phyloP scores from a whole-genome alignment of 169 alveolate genomes.

The Cystoisospora suis region DNA sequence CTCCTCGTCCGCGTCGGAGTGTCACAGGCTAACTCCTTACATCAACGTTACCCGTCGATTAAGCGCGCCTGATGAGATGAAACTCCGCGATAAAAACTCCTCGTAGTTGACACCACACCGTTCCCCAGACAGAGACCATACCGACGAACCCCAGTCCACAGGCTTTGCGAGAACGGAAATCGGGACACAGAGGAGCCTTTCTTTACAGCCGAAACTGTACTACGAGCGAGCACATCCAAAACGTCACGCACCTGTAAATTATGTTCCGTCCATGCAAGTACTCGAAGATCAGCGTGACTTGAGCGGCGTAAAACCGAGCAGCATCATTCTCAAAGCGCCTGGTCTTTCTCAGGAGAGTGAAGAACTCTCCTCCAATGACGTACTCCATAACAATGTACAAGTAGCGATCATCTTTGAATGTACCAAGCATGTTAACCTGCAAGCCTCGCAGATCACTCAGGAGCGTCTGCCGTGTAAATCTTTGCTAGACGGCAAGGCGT shows the following conservation, averaged over 20 bases:
- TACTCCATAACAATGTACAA: constrained; percentile 75
- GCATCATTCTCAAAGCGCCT: constrained; percentile 79
- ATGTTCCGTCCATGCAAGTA: constrained; percentile 92
- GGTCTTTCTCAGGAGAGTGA: constrained; percentile 81
- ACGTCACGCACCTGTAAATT: constrained; percentile 81
- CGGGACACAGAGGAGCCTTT: too few species aligned
- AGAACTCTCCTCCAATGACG: constrained; percentile 88
- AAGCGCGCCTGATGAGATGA: too few species aligned
- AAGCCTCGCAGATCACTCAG: not conserved
- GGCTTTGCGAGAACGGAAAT: too few species aligned
- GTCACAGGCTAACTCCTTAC: too few species aligned
- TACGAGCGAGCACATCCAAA: too few species aligned
- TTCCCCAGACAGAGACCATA: too few species aligned
- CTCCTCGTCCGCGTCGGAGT: too few species aligned
- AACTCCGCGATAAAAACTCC: too few species aligned
- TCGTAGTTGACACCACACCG: too few species aligned
- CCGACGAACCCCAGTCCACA: too few species aligned
- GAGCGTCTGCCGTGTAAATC: not conserved
- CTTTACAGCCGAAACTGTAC: too few species aligned
- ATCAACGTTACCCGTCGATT: too few species aligned
- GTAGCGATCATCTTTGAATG: constrained; percentile 62
- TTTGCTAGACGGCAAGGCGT: not conserved
- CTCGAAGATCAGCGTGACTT: constrained; percentile 93
- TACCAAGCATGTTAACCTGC: constrained; percentile 66
- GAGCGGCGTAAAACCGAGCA: constrained; percentile 85